A percentile compares a stretch with the other conserved stretches of the same genome.
Evolutionary conservation across 179 eudicot species (phyloP).

Genomic region (Drosera spatulata): DNA sequence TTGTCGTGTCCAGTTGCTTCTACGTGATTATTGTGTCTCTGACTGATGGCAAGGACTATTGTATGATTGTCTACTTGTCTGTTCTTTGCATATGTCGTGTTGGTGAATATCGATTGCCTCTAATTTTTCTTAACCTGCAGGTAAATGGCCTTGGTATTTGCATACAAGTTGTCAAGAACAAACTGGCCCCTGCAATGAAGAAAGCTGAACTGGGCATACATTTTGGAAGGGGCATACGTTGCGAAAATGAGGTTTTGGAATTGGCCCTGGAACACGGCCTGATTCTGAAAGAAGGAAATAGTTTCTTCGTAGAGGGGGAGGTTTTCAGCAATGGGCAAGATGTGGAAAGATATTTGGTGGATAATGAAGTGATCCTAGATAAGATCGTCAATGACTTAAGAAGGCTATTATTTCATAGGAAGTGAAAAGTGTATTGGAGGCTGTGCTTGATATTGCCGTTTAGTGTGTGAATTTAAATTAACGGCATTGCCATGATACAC

Average conservation of each 20-base stretch:
- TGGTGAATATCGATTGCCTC: too few relatives aligned
- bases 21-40: too few relatives aligned
- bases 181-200: constrained; percentile 66
- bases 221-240: constrained; percentile 73
- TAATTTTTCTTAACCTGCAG: constrained; percentile 17
- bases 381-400: constrained; percentile 53
- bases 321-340: constrained; percentile 31
- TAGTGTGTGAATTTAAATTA: too few relatives aligned
- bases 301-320: constrained; percentile 46
- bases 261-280: constrained; percentile 74
- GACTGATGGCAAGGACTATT: too few relatives aligned
- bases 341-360: constrained; percentile 52
- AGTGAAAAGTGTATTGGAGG: neutral
- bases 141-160: constrained; percentile 62
- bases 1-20: too few relatives aligned
- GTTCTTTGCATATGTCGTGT: too few relatives aligned
- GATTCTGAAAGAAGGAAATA: constrained; percentile 41
- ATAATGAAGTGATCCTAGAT: constrained; percentile 37
- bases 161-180: constrained; percentile 83
- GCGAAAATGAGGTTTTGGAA: constrained; percentile 71
- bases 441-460: too few relatives aligned
- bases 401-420: constrained; percentile 38
- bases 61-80: too few relatives aligned
- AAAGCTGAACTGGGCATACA: constrained; percentile 59
- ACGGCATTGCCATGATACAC: too few relatives aligned